Evolutionary conservation across 148 eudicot species (phyloP).

Genomic region (Fagopyrum tataricum): DNA sequence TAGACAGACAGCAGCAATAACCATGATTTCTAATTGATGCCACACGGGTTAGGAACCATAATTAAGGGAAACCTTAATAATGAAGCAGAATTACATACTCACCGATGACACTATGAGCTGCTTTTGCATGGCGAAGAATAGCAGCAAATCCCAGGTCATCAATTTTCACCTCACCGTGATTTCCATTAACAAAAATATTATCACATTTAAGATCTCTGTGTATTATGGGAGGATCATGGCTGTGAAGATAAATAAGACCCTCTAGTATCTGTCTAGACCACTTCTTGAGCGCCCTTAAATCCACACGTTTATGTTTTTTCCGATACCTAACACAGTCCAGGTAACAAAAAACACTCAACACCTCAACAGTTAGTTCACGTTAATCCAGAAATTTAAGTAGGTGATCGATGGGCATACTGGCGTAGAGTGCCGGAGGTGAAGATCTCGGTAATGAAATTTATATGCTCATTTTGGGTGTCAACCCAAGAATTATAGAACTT

Average conservation of each 20-base stretch:
- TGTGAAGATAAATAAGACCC: slow-evolving; percentile 83
- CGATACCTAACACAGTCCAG: slow-evolving; percentile 50
- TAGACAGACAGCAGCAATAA: slow-evolving; percentile 21
- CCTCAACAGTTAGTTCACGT: background rate
- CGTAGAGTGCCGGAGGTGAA: slow-evolving; percentile 91
- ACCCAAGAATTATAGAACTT: slow-evolving; percentile 89
- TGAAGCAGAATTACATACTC: slow-evolving; percentile 21
- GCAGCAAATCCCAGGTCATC: slow-evolving; percentile 97
- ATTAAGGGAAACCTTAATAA: too few species aligned
- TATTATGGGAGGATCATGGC: slow-evolving; percentile 92
- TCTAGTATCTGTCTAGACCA: slow-evolving; percentile 93
- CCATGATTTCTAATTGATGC: background rate
- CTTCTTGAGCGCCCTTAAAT: slow-evolving; percentile 86
- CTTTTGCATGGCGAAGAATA: slow-evolving; percentile 71
- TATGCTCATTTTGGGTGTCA: slow-evolving; percentile 65
- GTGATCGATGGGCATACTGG: slow-evolving; percentile 51
- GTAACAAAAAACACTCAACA: slow-evolving; percentile 10
- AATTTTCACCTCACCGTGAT: slow-evolving; percentile 91
- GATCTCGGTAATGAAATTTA: slow-evolving; percentile 94
- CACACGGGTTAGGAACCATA: background rate
- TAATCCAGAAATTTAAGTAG: background rate
- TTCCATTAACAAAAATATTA: slow-evolving; percentile 89
- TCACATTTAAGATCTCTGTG: slow-evolving; percentile 97
- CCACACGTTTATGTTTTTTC: slow-evolving; percentile 88
- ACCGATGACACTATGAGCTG: slow-evolving; percentile 99